Conservation (phyloP, 352 stramenopile species). For the Globisporangium cylindrosporum region DNA sequence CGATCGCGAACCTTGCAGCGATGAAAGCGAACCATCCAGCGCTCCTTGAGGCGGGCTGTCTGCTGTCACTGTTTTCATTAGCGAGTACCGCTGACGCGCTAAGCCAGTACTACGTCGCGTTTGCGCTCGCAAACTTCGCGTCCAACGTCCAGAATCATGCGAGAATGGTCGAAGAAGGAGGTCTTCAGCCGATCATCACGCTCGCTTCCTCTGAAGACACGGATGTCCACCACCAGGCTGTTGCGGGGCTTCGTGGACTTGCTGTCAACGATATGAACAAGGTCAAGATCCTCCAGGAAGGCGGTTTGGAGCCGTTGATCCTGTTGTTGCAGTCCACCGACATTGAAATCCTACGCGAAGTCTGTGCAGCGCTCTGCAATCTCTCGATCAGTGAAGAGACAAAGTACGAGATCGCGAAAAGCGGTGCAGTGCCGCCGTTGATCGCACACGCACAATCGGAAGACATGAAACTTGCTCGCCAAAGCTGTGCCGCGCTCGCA, state of each 20-base stretch:
- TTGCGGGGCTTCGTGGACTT: conserved; percentile 92
- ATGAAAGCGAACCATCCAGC: conserved; percentile 94
- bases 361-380: conserved; percentile 94
- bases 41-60: conserved; percentile 89
- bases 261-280: conserved; percentile 90
- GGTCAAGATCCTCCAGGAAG: conserved; percentile 97
- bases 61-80: conserved; percentile 92
- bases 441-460: conserved; percentile 91
- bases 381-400: conserved; percentile 95
- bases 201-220: conserved; percentile 89
- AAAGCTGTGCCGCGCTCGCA: conserved; percentile 91
- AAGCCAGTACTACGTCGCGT: conserved; percentile 95
- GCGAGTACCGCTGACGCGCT: conserved; percentile 91
- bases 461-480: conserved; percentile 90
- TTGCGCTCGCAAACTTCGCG: conserved; percentile 93
- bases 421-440: conserved; percentile 86
- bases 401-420: conserved; percentile 97
- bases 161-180: conserved; percentile 94
- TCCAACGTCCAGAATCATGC: conserved; percentile 92
- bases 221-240: conserved; percentile 94
- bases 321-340: conserved; percentile 89
- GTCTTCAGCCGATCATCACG: conserved; percentile 94
- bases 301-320: conserved; percentile 91
- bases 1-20: conserved; percentile 93
- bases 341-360: conserved; percentile 92